phyloP scores from a whole-genome alignment of 2,329 filamentous ascomycete genomes.

The Ustulina deusta region DNA sequence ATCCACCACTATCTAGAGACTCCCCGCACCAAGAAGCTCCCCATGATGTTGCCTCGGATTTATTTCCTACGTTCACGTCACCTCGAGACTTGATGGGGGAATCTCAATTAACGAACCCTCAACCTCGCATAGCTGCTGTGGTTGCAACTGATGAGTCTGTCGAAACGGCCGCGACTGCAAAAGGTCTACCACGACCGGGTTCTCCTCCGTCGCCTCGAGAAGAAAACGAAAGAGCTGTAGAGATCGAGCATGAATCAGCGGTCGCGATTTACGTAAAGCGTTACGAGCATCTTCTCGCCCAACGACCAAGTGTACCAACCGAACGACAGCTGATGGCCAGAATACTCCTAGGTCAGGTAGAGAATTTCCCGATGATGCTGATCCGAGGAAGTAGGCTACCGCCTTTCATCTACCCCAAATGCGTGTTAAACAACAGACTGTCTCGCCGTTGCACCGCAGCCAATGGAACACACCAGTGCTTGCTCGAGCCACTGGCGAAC shows the following conservation, averaged over 20 bases:
- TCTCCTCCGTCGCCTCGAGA: neutral
- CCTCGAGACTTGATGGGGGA: neutral
- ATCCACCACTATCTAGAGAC: neutral
- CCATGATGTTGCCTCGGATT: neutral
- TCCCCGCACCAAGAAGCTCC: neutral
- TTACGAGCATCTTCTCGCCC: conserved; percentile 14
- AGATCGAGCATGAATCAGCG: neutral
- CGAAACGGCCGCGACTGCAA: neutral
- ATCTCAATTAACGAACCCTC: neutral
- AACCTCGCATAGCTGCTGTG: neutral
- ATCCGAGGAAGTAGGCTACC: conserved; percentile 42
- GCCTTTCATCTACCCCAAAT: conserved; percentile 49
- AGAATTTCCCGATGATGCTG: conserved; percentile 44
- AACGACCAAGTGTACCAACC: conserved; percentile 18
- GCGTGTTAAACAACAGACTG: conserved; percentile 36
- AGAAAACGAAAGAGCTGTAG: neutral
- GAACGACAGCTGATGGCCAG: conserved; percentile 41
- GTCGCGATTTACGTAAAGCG: conserved; percentile 11
- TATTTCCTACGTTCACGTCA: neutral
- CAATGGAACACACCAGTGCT: conserved; percentile 45
- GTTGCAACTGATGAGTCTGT: neutral
- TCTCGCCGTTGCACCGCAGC: conserved; percentile 29
- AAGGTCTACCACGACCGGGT: neutral
- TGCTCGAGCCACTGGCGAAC: conserved; percentile 46
- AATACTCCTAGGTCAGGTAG: conserved; percentile 44